Base-by-base conservation (phyloP, 2,329 filamentous ascomycete species). In the Orbilia quercus region DNA sequence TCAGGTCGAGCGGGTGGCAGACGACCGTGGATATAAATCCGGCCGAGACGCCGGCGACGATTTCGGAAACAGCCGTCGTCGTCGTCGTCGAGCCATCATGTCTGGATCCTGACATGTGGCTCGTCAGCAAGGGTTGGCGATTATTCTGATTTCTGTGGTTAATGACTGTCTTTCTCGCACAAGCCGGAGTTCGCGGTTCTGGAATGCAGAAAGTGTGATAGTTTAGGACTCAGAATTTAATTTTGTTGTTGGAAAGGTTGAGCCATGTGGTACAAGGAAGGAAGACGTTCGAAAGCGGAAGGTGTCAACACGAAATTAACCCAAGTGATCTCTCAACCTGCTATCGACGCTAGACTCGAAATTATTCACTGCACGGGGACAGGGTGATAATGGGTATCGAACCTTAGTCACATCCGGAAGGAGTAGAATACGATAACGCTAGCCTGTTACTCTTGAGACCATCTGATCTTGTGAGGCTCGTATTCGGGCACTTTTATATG, bases 1-100 rank as follows among this genome's bases (percentile, higher is more conserved):
- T 89, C 75, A 99, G 89, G 82, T 99, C 95, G 72, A 99, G 87
- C 31, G 95, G 95, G 80, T 98, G 94, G 58, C 95, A 90, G 65
- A 88, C 89, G 53, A 98, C 85, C 22, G 95, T 98, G 59, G 93
- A 90, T 77, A 92, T 86, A 65, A 92, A 86, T 74, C 95, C 95
- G 71, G 95, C 95, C 76, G 90, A 90, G 81, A 99, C 90, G 77
- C 95, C 95, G 74, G 95, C 92, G 80, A 93, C 84, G 79, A 90
- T 90, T 85, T 98, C 95, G 81, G 97, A 87, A 79, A 91, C 81
- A 78, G 90, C 91, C 82, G 91, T 88, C 79, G 90, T 89, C 79
- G 90, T 91, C 82, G 91, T 88, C 79, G 90, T 89, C 79, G 90
- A 83, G 82, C 85, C 87, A 80, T 86, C 69, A 54, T 62, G 45